A percentile compares a stretch with the other conserved stretches of the same genome.
Conservation (phyloP, 2,329 filamentous ascomycete genomes). For the Microascus cirrosus region DNA sequence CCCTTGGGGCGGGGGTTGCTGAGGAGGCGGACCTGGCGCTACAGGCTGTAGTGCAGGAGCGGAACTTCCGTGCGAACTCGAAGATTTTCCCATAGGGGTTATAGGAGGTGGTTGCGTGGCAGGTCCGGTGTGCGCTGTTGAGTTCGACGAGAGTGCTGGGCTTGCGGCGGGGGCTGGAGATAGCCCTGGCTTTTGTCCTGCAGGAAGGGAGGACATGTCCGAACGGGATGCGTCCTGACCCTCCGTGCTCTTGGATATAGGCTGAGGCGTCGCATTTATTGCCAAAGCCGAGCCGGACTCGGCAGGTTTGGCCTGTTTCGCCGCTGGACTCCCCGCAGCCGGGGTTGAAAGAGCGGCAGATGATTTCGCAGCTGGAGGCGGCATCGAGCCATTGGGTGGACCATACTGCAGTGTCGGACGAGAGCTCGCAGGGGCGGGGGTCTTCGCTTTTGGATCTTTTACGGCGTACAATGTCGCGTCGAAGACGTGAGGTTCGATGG, state of each 20-base stretch:
- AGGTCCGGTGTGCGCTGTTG: neutral
- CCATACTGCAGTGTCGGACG: slow-evolving; percentile 56
- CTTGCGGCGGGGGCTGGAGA: slow-evolving; percentile 12
- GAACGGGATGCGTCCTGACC: slow-evolving; percentile 10
- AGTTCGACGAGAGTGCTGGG: slow-evolving; percentile 15
- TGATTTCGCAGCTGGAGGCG: slow-evolving; percentile 10
- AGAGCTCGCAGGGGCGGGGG: slow-evolving; percentile 12
- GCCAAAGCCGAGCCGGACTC: slow-evolving; percentile 4
- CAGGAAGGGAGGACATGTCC: slow-evolving; percentile 5
- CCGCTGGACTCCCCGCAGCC: slow-evolving; percentile 6
- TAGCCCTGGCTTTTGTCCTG: neutral
- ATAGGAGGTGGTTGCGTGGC: neutral
- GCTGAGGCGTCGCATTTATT: slow-evolving; percentile 7
- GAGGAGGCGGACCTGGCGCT: neutral
- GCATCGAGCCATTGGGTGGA: slow-evolving; percentile 39
- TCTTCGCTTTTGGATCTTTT: slow-evolving; percentile 35
- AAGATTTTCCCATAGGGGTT: neutral
- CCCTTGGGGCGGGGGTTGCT: slow-evolving; percentile 4
- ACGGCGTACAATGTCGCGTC: slow-evolving; percentile 65
- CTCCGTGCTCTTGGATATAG: slow-evolving; percentile 6
- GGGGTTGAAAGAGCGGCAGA: slow-evolving; percentile 10
- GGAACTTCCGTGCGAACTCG: neutral
- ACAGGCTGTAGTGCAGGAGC: neutral
- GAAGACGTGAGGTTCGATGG: slow-evolving; percentile 69
- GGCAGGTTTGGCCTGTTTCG: slow-evolving; percentile 5